Conservation (phyloP, 495 filamentous ascomycete genomes). For the Hypoxylon subgilvum region DNA sequence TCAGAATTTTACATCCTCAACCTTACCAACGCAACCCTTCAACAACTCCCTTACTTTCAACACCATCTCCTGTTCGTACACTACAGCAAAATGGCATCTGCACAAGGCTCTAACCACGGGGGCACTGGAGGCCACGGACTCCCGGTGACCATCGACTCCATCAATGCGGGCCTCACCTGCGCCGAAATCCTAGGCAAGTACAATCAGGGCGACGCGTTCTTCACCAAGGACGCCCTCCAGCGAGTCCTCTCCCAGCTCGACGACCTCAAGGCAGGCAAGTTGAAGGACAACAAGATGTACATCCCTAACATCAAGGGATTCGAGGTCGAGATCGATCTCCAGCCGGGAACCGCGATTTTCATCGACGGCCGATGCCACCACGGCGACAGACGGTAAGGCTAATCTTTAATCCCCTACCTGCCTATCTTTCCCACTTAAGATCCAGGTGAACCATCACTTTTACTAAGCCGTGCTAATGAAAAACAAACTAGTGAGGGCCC, state of each 20-base stretch:
- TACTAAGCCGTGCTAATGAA: no score
- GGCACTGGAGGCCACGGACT: neutral
- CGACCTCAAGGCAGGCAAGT: neutral
- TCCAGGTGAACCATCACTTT: neutral
- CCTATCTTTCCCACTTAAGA: no score
- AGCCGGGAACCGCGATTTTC: neutral
- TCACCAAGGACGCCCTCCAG: neutral
- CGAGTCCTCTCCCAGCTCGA: neutral
- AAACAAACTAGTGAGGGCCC: neutral
- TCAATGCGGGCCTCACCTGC: no score
- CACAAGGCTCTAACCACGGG: no score
- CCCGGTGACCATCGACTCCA: no score
- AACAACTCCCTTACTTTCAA: no score
- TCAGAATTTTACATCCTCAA: no score
- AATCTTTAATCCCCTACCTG: no score
- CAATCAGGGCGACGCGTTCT: neutral
- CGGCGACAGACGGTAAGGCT: constrained; percentile 14
- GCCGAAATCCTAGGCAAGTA: neutral
- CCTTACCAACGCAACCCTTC: no score
- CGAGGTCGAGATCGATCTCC: neutral
- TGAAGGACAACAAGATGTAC: neutral
- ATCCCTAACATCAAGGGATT: constrained; percentile 9
- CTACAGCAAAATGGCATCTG: no score
- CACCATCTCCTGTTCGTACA: no score
- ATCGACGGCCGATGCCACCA: constrained; percentile 13